A percentile compares a stretch with the other conserved stretches of the same genome.
These are phyloP conservation scores for Wickerhamomyces pijperi DNA, from an alignment of 805 yeast species.

Conservation along the genomic window DNA sequence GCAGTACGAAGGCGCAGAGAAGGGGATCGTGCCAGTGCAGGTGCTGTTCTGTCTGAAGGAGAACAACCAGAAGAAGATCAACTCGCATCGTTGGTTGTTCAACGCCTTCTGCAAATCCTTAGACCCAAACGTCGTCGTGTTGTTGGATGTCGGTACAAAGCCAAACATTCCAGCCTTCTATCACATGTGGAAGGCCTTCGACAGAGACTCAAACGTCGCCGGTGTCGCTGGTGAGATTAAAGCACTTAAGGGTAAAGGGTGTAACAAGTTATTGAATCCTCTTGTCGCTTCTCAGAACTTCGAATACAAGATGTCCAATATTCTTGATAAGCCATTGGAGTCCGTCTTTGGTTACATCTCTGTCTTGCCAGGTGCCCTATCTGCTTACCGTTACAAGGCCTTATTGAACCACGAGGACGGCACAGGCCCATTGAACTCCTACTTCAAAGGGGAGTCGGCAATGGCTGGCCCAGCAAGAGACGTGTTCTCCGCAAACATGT, in stretches of 20 bases:
- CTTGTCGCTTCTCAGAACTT: conserved; percentile 93
- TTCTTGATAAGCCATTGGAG: conserved; percentile 88
- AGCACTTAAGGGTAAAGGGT: conserved; percentile 86
- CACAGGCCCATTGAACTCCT: conserved; percentile 81
- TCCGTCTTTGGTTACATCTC: conserved; percentile 87
- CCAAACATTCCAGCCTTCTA: conserved; percentile 85
- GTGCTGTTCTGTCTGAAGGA: conserved; percentile 88
- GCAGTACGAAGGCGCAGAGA: conserved; percentile 83
- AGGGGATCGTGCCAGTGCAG: conserved; percentile 91
- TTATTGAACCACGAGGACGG: conserved; percentile 79
- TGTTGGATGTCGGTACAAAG: conserved; percentile 95
- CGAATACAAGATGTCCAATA: conserved; percentile 95
- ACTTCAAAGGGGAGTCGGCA: conserved; percentile 77
- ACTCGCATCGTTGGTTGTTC: conserved; percentile 96
- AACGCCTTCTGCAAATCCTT: conserved; percentile 88
- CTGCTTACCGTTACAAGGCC: conserved; percentile 89
- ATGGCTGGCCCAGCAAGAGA: conserved; percentile 51
- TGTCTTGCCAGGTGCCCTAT: conserved; percentile 91
- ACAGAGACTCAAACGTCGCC: conserved; percentile 90
- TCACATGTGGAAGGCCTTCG: conserved; percentile 96
- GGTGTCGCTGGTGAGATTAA: conserved; percentile 99
- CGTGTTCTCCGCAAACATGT: conserved; percentile 93
- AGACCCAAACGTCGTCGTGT: conserved; percentile 81
- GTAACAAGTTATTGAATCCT: conserved; percentile 76
- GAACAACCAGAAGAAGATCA: conserved; percentile 83